These are phyloP conservation scores for Pezicula carpinea DNA, from an alignment of 2,329 filamentous ascomycete species.

Conservation along the genomic window DNA sequence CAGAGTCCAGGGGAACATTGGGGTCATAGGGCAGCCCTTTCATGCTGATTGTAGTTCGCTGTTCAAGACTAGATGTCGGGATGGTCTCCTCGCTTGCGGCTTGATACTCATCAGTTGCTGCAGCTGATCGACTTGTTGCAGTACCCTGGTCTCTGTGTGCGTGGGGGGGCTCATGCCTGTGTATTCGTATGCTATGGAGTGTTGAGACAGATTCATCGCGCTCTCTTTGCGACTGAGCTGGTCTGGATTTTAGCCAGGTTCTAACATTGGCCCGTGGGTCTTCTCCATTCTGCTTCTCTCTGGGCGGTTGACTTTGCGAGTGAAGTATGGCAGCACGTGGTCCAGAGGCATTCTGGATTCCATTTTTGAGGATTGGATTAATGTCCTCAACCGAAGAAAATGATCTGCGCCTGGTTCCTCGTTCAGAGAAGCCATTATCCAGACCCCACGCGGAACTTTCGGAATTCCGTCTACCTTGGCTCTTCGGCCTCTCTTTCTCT, in stretches of 20 bases:
- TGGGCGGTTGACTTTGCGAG: background rate
- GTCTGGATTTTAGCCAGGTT: constrained; percentile 21
- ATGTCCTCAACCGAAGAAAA: constrained; percentile 12
- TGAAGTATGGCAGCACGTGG: background rate
- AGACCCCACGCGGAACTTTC: constrained; percentile 27
- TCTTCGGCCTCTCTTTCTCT: constrained; percentile 8
- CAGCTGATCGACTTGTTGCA: constrained; percentile 5
- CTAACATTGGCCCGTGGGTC: constrained; percentile 12
- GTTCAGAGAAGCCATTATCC: constrained; percentile 7
- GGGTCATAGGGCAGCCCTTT: constrained; percentile 1
- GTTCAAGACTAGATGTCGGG: constrained; percentile 16
- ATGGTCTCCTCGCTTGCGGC: constrained; percentile 19
- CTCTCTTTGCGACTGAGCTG: constrained; percentile 7
- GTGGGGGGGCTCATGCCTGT: constrained; percentile 13
- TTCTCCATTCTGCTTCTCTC: constrained; percentile 6
- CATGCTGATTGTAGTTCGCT: constrained; percentile 6
- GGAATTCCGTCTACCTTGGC: constrained; percentile 26
- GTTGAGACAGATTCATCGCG: constrained; percentile 23
- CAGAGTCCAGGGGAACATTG: constrained; percentile 3
- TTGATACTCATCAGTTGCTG: constrained; percentile 15
- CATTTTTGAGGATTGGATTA: constrained; percentile 1
- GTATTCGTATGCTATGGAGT: constrained; percentile 21
- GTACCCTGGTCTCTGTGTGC: constrained; percentile 2
- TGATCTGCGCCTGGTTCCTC: constrained; percentile 19
- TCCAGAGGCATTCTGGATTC: background rate